Percentiles rank a stretch among this genome's conserved stretches.
Conservation (phyloP, 148 eudicot genomes). For the Camellia japonica region DNA sequence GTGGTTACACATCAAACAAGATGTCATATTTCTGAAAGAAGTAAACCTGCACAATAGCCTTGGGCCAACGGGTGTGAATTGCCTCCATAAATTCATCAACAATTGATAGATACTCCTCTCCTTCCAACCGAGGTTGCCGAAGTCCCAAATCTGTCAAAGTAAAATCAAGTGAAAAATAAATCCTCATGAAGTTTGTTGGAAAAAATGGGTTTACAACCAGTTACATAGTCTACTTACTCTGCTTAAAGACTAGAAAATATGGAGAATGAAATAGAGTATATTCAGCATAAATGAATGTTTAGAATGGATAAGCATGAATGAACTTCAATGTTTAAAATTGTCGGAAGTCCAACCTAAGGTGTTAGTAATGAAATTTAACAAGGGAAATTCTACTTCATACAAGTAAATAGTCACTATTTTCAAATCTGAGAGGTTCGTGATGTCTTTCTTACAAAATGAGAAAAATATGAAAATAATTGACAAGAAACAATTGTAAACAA, state of each 20-base stretch:
- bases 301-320: background rate
- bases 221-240: background rate
- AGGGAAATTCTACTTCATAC: background rate
- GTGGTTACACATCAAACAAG: slow-evolving; percentile 10
- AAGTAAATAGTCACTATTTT: background rate
- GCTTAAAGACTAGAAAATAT: background rate
- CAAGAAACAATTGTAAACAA: too few species aligned
- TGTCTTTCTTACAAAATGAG: too few species aligned
- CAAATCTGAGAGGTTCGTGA: background rate
- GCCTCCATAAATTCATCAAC: slow-evolving; percentile 99
- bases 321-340: background rate
- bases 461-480: too few species aligned
- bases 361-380: background rate
- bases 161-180: slow-evolving; percentile 21
- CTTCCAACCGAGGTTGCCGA: slow-evolving; percentile 85
- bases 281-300: background rate
- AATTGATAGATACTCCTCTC: slow-evolving; percentile 81
- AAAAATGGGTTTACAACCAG: background rate
- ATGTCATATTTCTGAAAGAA: slow-evolving; percentile 18
- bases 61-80: slow-evolving; percentile 93
- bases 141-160: slow-evolving; percentile 83
- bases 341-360: background rate
- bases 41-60: slow-evolving; percentile 95
- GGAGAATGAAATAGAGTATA: background rate
- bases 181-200: background rate